Evolutionary conservation across 2,329 filamentous ascomycete species (phyloP), one percentile per base, ranked within the genome.

Genomic region (Sporothrix globosa): DNA sequence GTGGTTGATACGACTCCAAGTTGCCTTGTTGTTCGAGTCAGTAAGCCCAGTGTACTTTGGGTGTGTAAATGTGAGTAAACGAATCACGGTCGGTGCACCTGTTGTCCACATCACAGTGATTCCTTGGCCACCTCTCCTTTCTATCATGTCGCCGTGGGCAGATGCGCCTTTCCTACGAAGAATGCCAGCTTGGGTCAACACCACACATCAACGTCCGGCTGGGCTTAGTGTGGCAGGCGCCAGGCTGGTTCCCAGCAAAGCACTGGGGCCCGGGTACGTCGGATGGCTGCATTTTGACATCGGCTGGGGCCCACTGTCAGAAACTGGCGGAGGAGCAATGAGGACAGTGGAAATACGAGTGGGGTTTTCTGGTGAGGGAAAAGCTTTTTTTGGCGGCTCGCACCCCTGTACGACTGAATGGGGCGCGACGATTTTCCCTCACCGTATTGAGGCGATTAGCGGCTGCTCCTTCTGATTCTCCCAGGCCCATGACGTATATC

Each of bases 401-500:
- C 21, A 11, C 65, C 34, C 65, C n/a, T 52, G 44, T 52, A 14
- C n/a, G 10, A 34, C 14, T 14, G 19, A 34, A 27, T 65, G 61
- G 44, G 44, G 44, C 44, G 60, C 44, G 44, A 48, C 44, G 34
- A 50, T 65, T 53, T 52, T 10, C 27, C 17, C 34, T n/a, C 34
- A 41, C 44, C 58, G 39, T 46, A 63, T 63, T 63, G 58, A 24
- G 58, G 58, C 39, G 58, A 44, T 61, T 44, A 24, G 58, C 58
- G 58, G 39, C 44, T 65, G 60, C 41, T 65, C 41, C 24, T 48
- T 48, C 24, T 50, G 41, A 9, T 65, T 50, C 9, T 50, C 46
- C 61, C n/a, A 44, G 58, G 61, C 24, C 19, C 44, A 69, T 69
- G 67, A 69, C 67, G 67, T 69, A 69, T 61, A 24, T 69, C 67